Evolutionary conservation across 2,329 filamentous ascomycete species (phyloP).

Genomic region (Chalaropsis thielavioides): DNA sequence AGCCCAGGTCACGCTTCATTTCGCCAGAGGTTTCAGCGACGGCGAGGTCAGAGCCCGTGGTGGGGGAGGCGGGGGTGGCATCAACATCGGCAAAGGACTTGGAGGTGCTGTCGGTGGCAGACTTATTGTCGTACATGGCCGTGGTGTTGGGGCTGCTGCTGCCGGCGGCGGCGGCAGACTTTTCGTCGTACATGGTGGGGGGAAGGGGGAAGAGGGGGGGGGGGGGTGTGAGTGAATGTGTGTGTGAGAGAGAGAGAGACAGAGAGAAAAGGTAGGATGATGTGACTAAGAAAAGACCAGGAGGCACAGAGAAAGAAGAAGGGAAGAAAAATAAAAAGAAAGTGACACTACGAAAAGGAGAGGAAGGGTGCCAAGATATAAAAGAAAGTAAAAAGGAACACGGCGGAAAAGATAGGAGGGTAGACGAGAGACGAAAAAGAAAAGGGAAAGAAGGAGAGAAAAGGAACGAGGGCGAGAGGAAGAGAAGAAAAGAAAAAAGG

Average conservation of each 20-base stretch:
- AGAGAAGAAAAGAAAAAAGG: no score
- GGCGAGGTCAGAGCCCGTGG: neutral
- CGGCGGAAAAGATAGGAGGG: neutral
- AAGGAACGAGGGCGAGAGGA: neutral
- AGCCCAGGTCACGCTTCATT: slow-evolving; percentile 24
- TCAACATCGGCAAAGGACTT: slow-evolving; percentile 6
- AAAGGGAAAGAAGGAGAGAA: neutral
- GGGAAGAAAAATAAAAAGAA: neutral
- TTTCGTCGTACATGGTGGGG: neutral
- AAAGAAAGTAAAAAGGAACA: slow-evolving; percentile 5
- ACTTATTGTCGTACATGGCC: slow-evolving; percentile 3
- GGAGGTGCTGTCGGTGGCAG: slow-evolving; percentile 1
- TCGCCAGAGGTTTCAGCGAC: neutral
- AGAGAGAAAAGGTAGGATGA: neutral
- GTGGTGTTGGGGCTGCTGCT: neutral
- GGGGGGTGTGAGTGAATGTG: no score
- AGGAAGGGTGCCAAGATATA: neutral
- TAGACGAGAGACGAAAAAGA: neutral
- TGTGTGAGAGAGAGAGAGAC: neutral
- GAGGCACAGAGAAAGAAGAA: neutral
- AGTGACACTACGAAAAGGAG: neutral
- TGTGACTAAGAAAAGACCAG: neutral
- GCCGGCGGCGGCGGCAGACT: neutral
- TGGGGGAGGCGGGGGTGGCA: neutral
- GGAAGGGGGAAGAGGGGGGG: neutral